Base-by-base conservation (phyloP, 257 asterid genomes). In the Solanum sejunctum region DNA sequence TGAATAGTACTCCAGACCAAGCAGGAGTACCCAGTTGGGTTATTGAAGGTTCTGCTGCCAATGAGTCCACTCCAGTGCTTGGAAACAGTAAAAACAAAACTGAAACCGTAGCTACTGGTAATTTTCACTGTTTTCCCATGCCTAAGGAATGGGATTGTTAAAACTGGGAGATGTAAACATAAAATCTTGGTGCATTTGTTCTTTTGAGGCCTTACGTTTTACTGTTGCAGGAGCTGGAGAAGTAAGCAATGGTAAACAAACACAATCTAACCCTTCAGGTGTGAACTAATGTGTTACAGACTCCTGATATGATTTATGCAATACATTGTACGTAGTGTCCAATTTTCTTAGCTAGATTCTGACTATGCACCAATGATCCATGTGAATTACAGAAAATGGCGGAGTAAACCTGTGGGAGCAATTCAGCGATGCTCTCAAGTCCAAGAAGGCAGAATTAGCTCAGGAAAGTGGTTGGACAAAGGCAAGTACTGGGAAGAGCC, bases 351-450 rank as follows among this genome's bases (percentile, higher is more conserved):
- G 55, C 77, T 79, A 58, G 64, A 64, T n/a, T 18, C 67, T 84
- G 79, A 61, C 84, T 45, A 49, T 43, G 23, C 82, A 36, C 47
- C 82, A 23, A 16, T 39, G 23, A 36, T 57, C 81, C 20, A 17
- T 39, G 20, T 12, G 86, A 77, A n/a, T 80, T 75, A 84, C 85
- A 92, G 98, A 87, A 84, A 87, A 72, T 23, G 91, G 88, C 12
- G 91, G 88, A 16, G 88, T 16, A 58, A 72, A 87, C 80, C 71
- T 89, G 58, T 95, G 99, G 99, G 99, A 97, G 21, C 91, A 92
- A 85, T 63, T 95, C 86, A 92, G 88, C 41, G 93, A 89, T 67
- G 90, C 92, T 72, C 88, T 93, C 5, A 89, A 83, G 83, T 92
- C 95, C 82, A 93, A 89, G 89, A 93, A 95, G 92, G 94, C 88